Evolutionary conservation across 139 green algal genomes (phyloP).

Genomic region (Zygnema circumcarinatum): DNA sequence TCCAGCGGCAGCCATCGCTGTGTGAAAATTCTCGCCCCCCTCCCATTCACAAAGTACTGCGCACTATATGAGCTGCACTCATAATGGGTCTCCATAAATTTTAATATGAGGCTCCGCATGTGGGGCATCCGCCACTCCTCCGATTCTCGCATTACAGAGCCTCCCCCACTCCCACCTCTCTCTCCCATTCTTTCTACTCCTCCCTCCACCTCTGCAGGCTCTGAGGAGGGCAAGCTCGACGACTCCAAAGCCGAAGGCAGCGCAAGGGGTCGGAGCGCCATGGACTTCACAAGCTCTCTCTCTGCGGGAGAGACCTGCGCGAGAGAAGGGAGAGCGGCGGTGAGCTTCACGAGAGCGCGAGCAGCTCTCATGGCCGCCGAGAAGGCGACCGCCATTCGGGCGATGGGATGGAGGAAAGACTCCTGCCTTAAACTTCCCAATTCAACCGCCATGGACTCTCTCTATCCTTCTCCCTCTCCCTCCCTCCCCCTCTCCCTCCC

Average conservation of each 20-base stretch:
- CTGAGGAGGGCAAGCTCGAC: no score
- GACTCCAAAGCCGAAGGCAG: not conserved
- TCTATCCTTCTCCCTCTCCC: no score
- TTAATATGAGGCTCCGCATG: not conserved
- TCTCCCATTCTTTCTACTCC: no score
- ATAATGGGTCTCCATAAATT: not conserved
- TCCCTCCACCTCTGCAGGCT: no score
- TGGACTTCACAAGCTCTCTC: not conserved
- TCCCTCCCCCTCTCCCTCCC: no score
- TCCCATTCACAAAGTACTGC: conserved; percentile 14
- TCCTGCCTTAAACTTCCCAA: not conserved
- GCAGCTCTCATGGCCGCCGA: not conserved
- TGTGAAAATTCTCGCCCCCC: conserved; percentile 23
- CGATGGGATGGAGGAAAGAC: not conserved
- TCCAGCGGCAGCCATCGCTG: conserved; percentile 9
- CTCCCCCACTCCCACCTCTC: no score
- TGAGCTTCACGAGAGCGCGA: not conserved
- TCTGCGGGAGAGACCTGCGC: no score
- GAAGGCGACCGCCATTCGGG: not conserved
- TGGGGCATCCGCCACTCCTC: not conserved
- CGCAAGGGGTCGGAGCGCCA: not conserved
- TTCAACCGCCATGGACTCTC: not conserved
- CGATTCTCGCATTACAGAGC: not conserved
- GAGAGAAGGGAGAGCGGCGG: not conserved
- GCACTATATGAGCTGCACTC: not conserved